Evolutionary conservation across 2,329 filamentous ascomycete genomes (phyloP).

Genomic region (Fusarium illudens): DNA sequence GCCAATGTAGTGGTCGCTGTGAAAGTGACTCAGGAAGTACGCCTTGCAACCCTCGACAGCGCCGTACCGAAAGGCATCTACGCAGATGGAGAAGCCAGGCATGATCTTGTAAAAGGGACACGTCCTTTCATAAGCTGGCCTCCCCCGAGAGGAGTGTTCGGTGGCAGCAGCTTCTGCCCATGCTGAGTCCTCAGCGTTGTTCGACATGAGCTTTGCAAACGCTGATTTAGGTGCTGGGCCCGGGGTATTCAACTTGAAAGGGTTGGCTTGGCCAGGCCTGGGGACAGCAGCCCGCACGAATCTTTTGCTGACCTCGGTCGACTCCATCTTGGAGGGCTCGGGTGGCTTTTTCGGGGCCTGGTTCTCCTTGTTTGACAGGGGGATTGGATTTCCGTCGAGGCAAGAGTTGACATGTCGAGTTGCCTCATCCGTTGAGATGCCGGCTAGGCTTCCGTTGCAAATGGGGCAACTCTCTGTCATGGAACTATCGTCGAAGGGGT

Average conservation of each 20-base stretch:
- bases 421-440: slow-evolving; percentile 70
- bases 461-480: slow-evolving; percentile 72
- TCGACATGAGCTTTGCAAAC: slow-evolving; percentile 93
- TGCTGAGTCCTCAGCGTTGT: slow-evolving; percentile 86
- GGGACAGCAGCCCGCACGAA: slow-evolving; percentile 75
- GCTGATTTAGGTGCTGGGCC: slow-evolving; percentile 67
- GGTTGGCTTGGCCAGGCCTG: slow-evolving; percentile 82
- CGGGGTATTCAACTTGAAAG: slow-evolving; percentile 66
- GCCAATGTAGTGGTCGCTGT: slow-evolving; percentile 97
- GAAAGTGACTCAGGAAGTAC: slow-evolving; percentile 97
- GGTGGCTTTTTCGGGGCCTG: slow-evolving; percentile 6
- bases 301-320: slow-evolving; percentile 59
- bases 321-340: slow-evolving; percentile 45
- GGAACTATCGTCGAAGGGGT: slow-evolving; percentile 44
- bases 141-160: slow-evolving; percentile 80
- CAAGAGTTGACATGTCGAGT: slow-evolving; percentile 92
- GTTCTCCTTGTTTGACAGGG: slow-evolving; percentile 53
- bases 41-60: slow-evolving; percentile 91
- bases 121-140: slow-evolving; percentile 85
- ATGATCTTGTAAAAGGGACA: slow-evolving; percentile 99
- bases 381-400: slow-evolving; percentile 80
- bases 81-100: slow-evolving; percentile 89
- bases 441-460: slow-evolving; percentile 71
- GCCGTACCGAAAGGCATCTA: slow-evolving; percentile 96
- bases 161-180: slow-evolving; percentile 88